Evolutionary conservation across 345 rosid species (phyloP), one percentile per base, ranked within the genome.

Genomic region (Capsella bursapastoris): DNA sequence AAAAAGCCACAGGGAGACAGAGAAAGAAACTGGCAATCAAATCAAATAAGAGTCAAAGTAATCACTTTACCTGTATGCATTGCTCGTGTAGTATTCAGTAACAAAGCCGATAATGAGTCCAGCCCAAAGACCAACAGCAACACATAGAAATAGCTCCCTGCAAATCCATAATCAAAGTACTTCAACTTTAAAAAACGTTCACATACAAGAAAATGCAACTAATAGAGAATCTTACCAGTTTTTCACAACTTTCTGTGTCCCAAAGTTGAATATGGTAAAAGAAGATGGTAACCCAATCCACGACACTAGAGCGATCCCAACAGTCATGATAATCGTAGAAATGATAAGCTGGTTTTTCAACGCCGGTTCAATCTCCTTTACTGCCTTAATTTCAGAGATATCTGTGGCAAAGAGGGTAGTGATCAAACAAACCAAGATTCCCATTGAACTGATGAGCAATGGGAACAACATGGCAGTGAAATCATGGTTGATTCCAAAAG

Each of bases 351-450:
- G 93, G 67, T 78, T 81, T 83, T 89, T 89, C 79, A 84, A 59
- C 35, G 90, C 72, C 0, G 89, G 89, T 43, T 89, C 93, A 12
- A 89, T 85, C 52, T 89, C 87, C 56, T 84, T 86, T 3, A 88
- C 89, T n/a, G 82, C 84, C 84, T 80, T 86, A 82, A 86, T 83
- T 74, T 89, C 93, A 58, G 76, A 81, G 82, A 85, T 66, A 78
- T 89, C 88, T 1, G 93, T 89, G 25, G 93, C 91, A 71, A 86
- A 85, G 25, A 89, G 82, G 6, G 91, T 86, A 12, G 89, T 86
- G 79, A 85, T 78, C 75, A 89, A 76, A 78, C 93, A 89, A 62
- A 89, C 88, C 70, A 89, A 63, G 78, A 88, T 88, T 14, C 89
- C 93, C 66, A 84, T 51, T 13, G 89, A 85, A 62, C 91, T 89